Percentiles rank a stretch among this genome's conserved stretches.
phyloP scores from a whole-genome alignment of 2,329 filamentous ascomycete genomes.

The Botrytis fragariae region DNA sequence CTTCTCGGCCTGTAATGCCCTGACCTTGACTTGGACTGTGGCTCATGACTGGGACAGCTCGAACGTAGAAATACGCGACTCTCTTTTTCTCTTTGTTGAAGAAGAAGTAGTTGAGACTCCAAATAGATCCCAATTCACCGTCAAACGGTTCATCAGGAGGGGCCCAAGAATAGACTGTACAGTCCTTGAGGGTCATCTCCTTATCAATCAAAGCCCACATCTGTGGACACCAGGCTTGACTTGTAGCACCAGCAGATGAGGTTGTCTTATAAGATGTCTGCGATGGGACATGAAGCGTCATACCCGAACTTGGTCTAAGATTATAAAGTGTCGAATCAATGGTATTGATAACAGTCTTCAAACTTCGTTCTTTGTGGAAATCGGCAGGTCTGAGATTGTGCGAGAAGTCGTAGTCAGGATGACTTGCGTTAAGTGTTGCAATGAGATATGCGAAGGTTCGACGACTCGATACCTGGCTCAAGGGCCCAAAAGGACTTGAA shows the following conservation, averaged over 20 bases:
- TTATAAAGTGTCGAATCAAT: constrained; percentile 87
- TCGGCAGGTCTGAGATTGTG: constrained; percentile 85
- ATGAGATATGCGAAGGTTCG: constrained; percentile 95
- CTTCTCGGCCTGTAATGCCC: constrained; percentile 33
- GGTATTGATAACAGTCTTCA: constrained; percentile 79
- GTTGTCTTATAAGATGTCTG: constrained; percentile 41
- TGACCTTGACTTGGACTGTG: constrained; percentile 53
- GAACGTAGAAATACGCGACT: constrained; percentile 89
- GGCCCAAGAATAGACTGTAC: constrained; percentile 84
- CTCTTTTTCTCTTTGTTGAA: constrained; percentile 92
- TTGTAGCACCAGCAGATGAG: constrained; percentile 44
- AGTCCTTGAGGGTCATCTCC: constrained; percentile 89
- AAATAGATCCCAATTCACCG: constrained; percentile 89
- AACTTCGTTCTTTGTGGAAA: constrained; percentile 79
- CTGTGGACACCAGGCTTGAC: constrained; percentile 75
- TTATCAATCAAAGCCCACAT: constrained; percentile 94
- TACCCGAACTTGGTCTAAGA: constrained; percentile 64
- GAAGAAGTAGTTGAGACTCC: constrained; percentile 96
- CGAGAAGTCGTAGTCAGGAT: constrained; percentile 96
- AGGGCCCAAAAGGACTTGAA: constrained; percentile 85
- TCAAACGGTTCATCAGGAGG: constrained; percentile 89
- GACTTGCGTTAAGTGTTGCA: constrained; percentile 91
- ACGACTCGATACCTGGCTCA: constrained; percentile 84
- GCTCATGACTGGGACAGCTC: constrained; percentile 77
- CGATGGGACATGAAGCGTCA: constrained; percentile 40